Base-by-base conservation (phyloP, 805 yeast species). In the Lachancea sp. region DNA sequence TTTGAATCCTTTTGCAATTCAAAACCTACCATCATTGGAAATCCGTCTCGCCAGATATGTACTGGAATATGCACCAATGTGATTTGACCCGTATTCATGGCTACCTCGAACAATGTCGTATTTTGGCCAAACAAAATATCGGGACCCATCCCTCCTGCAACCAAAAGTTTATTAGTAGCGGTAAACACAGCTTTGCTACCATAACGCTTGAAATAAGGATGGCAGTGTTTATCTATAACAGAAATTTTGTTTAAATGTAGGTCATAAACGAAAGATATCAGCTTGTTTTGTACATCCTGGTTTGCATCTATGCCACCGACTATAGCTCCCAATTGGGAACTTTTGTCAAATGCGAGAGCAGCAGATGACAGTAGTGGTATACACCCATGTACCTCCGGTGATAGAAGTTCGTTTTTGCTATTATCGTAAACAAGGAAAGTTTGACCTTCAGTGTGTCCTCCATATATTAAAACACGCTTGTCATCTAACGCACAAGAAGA, bases 141-240 rank as follows among this genome's bases (percentile, higher is more conserved):
- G 0, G 71, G 63, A 12, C 76, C 70, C 0, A 75, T 77, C 18
- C 86, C 88, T 20, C 88, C 87, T 3, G 71, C 64, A 1, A 83
- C 31, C 1, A 76, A 16, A 2, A 80, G 31, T 15, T 60, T 56
- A n/a, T 56, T 47, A 0, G 54, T 55, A n/a, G 55, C 48, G 1
- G 66, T 25, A 28, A 64, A 55, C 3, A 54, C 48, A 1, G 60
- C 52, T 39, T 68, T 60, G 17, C 76, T 63, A 2, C 86, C 84
- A 39, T 73, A 74, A 45, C 83, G 64, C 40, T 60, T 65, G 20
- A 73, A 55, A 6, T 67, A 45, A 1, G 58, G 54, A 36, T 70
- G 53, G 2, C 41, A 33, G 5, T 58, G 36, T 5, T 49, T 20
- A 3, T 49, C 36, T 3, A 41, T 41, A 2, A 66, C 36, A 1